Percentiles rank a stretch among this genome's conserved stretches.
Conservation (phyloP, 2,329 filamentous ascomycete species). For the Aspergillus floridensis region DNA sequence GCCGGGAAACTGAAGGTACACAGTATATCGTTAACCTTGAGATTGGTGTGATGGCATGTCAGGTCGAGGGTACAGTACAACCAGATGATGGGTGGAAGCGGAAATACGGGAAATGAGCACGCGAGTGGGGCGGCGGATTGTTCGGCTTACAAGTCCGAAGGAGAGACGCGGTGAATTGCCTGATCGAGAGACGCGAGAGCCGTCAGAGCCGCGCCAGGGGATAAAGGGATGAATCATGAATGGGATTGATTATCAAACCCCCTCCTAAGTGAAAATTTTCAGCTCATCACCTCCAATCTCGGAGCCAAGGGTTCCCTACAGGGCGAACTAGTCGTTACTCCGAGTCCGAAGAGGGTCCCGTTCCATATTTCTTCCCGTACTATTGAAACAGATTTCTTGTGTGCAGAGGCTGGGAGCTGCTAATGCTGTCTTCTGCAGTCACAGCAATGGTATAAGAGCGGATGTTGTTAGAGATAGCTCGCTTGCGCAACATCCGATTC, state of each 20-base stretch:
- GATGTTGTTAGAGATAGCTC: too few relatives aligned
- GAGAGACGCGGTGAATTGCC: constrained; percentile 16
- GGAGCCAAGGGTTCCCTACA: constrained; percentile 17
- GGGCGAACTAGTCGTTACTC: constrained; percentile 4
- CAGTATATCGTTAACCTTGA: not conserved
- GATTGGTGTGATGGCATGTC: too few relatives aligned
- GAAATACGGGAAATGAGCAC: constrained; percentile 13
- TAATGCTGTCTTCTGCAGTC: not conserved
- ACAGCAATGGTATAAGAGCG: not conserved
- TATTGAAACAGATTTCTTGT: not conserved
- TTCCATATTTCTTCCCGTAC: not conserved
- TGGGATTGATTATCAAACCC: not conserved
- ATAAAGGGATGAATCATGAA: not conserved
- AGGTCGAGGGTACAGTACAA: too few relatives aligned
- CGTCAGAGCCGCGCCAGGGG: constrained; percentile 11
- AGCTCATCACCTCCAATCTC: not conserved
- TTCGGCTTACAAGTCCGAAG: constrained; percentile 5
- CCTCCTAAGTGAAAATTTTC: not conserved
- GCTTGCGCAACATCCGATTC: too few relatives aligned
- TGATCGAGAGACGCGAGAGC: constrained; percentile 9
- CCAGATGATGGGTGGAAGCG: not conserved
- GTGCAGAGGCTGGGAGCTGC: not conserved
- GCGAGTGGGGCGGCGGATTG: constrained; percentile 7
- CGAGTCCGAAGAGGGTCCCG: not conserved
- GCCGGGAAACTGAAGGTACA: not conserved